Base-by-base conservation (phyloP, 495 filamentous ascomycete genomes). In the Usnea hakonensis region DNA sequence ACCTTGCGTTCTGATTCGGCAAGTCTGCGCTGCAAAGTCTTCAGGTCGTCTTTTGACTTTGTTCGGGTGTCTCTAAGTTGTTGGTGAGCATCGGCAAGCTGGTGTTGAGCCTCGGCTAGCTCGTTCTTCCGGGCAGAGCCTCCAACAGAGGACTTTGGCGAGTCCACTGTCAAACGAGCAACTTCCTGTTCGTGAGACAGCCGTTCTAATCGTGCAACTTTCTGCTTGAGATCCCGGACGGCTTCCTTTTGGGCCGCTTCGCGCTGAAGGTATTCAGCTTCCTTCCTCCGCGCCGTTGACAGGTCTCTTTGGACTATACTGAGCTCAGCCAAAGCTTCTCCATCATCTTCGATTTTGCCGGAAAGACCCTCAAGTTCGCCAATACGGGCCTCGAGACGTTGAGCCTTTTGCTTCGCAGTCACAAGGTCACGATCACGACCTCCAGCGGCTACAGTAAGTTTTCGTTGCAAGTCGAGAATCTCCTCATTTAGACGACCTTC, bases 71-170 rank as follows among this genome's bases (percentile, higher is more conserved):
- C 85, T 43, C 79, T 79, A 6, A 85, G 70, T 19, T 83, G 75
- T 53, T 84, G 79, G 63, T 87, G 83, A 10, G 84, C 79, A 28
- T 84, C 78, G 4, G 83, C 76, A 44, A 90, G 76, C 67, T 89
- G 84, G 46, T 79, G 81, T 21, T 86, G 80, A 36, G 89, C 69
- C 57, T 80, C 82, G 16, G 81, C 77, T 16, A 90, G 65, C 68
- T 90, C 87, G 21, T 77, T 79, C 58, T 89, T 84, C 37, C 81
- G 76, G 21, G 79, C 81, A 21, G 87, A 85, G 28, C 70, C 68
- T 36, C 53, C 61, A 11, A 65, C 38, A 17, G 82, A 82, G 5
- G 76, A 77, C 7, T 74, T 74, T 13, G 73, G 73, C 35, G 79
- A 80, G 8, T 75, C 54, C 62, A 76, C 61, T 54, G 79, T 68